Conservation (phyloP, 805 yeast species). For the Barnettozyma sucrosica region DNA sequence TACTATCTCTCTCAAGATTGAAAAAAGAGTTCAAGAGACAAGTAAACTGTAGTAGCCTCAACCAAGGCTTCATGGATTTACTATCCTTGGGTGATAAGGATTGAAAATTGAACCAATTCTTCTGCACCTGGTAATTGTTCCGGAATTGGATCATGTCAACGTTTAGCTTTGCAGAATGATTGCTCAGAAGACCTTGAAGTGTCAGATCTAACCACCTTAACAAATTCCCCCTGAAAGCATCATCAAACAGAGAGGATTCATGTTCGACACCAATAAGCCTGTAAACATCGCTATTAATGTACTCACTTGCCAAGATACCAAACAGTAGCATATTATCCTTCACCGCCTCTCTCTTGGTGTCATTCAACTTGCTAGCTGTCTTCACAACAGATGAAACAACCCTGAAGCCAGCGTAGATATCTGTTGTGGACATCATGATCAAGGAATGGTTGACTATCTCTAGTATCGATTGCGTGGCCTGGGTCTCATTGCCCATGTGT, state of each 20-base stretch:
- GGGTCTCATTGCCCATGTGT: conserved; percentile 23
- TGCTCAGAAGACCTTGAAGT: conserved; percentile 3
- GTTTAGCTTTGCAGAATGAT: conserved; percentile 1
- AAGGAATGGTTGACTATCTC: conserved; percentile 42
- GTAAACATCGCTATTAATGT: conserved; percentile 27
- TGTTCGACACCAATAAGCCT: conserved; percentile 20
- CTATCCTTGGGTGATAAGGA: conserved; percentile 9
- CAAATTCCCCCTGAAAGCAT: conserved; percentile 10
- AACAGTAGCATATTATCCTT: conserved; percentile 41
- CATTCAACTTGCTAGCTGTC: conserved; percentile 30
- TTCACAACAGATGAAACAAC: conserved; percentile 36
- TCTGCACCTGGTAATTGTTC: not conserved
- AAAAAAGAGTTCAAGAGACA: conserved; percentile 23
- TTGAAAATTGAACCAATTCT: conserved; percentile 26
- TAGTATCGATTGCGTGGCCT: conserved; percentile 31
- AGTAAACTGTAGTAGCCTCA: conserved; percentile 32
- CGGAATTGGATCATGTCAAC: conserved; percentile 12
- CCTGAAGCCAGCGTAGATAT: conserved; percentile 32
- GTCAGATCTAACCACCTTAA: conserved; percentile 13
- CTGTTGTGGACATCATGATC: conserved; percentile 35
- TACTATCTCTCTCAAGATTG: not conserved
- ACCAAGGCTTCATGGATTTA: conserved; percentile 32
- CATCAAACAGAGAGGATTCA: not conserved
- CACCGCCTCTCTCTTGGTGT: conserved; percentile 37
- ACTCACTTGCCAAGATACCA: conserved; percentile 38